Evolutionary conservation across 441 rosid species (phyloP), one percentile per base, ranked within the genome.

Genomic region (Pelargonium myrrhifolium): DNA sequence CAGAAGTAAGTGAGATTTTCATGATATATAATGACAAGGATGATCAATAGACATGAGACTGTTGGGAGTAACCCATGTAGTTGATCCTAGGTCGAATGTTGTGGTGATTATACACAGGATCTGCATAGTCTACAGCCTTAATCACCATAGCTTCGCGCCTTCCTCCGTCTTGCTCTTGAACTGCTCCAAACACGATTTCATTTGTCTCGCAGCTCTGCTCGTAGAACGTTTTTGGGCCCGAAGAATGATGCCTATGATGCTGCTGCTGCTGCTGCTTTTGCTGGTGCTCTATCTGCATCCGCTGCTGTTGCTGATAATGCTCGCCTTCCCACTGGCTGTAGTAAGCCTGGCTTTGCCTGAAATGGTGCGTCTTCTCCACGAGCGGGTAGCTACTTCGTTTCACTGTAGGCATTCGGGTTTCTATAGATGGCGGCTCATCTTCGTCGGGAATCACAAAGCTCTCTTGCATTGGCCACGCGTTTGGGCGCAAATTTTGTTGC

Each of bases 121-220:
- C 95, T 6, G 76, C 85, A 39, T 87, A 93, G 80, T 93, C 98
- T 20, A 93, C 92, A 6, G 96, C 89, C 76, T 91, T 93, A 67
- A 91, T 89, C 82, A 91, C 93, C 85, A 91, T 83, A 11, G 96
- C 92, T 74, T 93, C 97, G 1, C 89, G 82, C 42, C 86, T 45
- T n/a, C 93, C 93, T n/a, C 95, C 95, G 70, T 82, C 95, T 31
- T 89, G 90, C 74, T 87, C 95, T 72, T 93, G 97, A 65, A 90
- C 92, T 21, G 96, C 93, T 20, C 98, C 93, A 14, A 90, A 93
- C 56, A 93, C 96, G 1, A 93, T 85, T 86, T 90, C 96, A 7
- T 85, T 90, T n/a, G 89, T 84, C 81, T 90, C 89, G 4, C 91
- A 74, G 82, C 83, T 81, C 59, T 86, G 84, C 76, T 90, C 92